These are phyloP conservation scores for Exophiala calicioides DNA, from an alignment of 2,329 filamentous ascomycete genomes.

Conservation along the genomic window DNA sequence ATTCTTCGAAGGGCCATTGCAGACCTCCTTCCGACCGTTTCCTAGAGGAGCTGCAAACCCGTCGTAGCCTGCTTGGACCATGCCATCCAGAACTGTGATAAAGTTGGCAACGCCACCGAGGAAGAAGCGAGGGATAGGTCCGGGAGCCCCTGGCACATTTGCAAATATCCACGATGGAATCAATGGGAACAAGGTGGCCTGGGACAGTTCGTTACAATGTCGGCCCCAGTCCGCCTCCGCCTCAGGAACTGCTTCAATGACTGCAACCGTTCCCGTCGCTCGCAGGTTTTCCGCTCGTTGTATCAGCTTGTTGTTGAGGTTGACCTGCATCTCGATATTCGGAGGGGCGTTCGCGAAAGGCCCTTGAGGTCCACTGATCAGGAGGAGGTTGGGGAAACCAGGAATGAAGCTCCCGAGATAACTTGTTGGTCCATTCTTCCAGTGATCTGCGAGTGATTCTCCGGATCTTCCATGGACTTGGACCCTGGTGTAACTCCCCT, in stretches of 20 bases:
- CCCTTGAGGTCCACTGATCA: slow-evolving; percentile 41
- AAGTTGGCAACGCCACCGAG: slow-evolving; percentile 16
- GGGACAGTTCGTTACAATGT: slow-evolving; percentile 38
- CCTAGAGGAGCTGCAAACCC: slow-evolving; percentile 21
- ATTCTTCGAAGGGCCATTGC: slow-evolving; percentile 13
- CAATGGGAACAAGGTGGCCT: slow-evolving; percentile 51
- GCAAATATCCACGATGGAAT: slow-evolving; percentile 56
- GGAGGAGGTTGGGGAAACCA: slow-evolving; percentile 49
- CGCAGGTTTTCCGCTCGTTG: neutral
- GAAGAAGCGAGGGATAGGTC: slow-evolving; percentile 16
- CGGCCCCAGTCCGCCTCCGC: slow-evolving; percentile 53
- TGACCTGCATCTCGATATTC: slow-evolving; percentile 39
- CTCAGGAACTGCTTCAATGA: slow-evolving; percentile 52
- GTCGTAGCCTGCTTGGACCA: slow-evolving; percentile 17
- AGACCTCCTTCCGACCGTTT: slow-evolving; percentile 19
- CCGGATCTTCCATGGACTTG: slow-evolving; percentile 51
- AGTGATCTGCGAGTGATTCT: slow-evolving; percentile 34
- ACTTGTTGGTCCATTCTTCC: slow-evolving; percentile 35
- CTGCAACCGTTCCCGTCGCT: slow-evolving; percentile 23
- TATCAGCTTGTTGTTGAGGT: slow-evolving; percentile 32
- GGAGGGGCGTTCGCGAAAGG: slow-evolving; percentile 44
- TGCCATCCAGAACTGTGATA: slow-evolving; percentile 8
- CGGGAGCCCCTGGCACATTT: slow-evolving; percentile 48
- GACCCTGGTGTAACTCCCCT: slow-evolving; percentile 43
- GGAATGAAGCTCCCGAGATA: slow-evolving; percentile 42